Evolutionary conservation across 176 grass and related monocot genomes (phyloP), one percentile per base, ranked within the genome.

Genomic region (Carex kokanica): DNA sequence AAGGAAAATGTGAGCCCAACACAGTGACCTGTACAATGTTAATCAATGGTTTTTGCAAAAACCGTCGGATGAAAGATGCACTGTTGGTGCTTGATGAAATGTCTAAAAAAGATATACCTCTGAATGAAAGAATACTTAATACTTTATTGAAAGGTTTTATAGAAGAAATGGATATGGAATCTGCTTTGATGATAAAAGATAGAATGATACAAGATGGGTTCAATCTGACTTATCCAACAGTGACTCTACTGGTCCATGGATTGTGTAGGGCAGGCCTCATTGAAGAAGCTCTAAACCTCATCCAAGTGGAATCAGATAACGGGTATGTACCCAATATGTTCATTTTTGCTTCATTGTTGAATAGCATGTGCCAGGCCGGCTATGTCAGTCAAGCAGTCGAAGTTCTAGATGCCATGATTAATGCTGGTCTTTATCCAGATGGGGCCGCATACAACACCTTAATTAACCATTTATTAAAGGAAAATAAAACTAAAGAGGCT

Each of bases 121-220:
- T 90, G 7, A 72, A 92, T 67, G n/a, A 94, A 88, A 45, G 60
- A 52, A 92, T 88, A 6, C 90, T 91, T 81, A 90, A 87, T 8
- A 92, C 95, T 0, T 57, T 97, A 75, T 91, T 97, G 88, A 85
- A 94, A 83, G 95, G 95, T 0, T 97, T 92, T 87, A 74, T 94
- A 61, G 88, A 97, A 80, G 88, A 91, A 64, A 92, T 86, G 60
- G 94, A 87, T 51, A 92, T 94, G 12, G 81, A 92, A 32, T 86
- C 85, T 6, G 94, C 91, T 15, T 71, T 97, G 49, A 84, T 85
- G 75, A 86, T 97, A 60, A 94, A 91, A 68, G 59, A 70, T 2
- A 91, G 83, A 78, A 94, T 94, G 90, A 4, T 83, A 72, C 90
- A 90, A 78, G 61, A 78, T 40, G 90, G 88, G 60, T 92, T 88